Evolutionary conservation across 2,329 filamentous ascomycete genomes (phyloP), one percentile per base, ranked within the genome.

Genomic region (Torrubiella hemipterigena): DNA sequence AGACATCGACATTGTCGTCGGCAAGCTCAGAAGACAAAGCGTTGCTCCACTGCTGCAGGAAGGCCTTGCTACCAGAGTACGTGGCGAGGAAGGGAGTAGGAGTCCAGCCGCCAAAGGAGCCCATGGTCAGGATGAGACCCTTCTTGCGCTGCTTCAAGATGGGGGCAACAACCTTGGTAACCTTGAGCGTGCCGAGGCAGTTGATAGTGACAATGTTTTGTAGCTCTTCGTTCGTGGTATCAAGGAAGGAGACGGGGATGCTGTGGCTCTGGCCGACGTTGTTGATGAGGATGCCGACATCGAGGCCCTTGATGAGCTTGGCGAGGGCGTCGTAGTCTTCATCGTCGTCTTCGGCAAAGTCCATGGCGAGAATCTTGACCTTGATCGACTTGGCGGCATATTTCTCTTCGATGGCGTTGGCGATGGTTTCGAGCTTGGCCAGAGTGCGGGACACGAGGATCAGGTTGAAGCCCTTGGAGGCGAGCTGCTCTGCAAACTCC

Each of bases 11-110:
- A 35, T 84, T 82, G 45, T 82, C 69, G 2, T 78, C 73, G 40
- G 80, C 74, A 18, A 98, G 70, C 58, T 98, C 91, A 11, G 79
- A 73, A 1, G 80, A 82, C 11, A 98, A 70, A 9, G 91, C 77
- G 6, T 77, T 81, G 42, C 82, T 94, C 91, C 91, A 98, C 51
- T 93, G 80, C 60, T 96, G 89, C 29, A 98, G 69, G 70, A 98
- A 98, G 2, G 91, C 89, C 63, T 98, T 98, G 73, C 81, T 91
- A 42, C 91, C 91, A 27, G 84, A 93, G 68, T 98, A 98, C 4
- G 91, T 96, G 10, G 91, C 91, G 27, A 98, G 72, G 33, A 91
- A 77, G 6, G 93, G 87, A 1, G 85, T 94, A 7, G 91, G 91
- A 38, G 91, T 74, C 59, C 93, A 80, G 43, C 91, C 93, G 39